Evolutionary conservation across 352 stramenopile species (phyloP), one percentile per base, ranked within the genome.

Genomic region (Globisporangium carolinianum): DNA sequence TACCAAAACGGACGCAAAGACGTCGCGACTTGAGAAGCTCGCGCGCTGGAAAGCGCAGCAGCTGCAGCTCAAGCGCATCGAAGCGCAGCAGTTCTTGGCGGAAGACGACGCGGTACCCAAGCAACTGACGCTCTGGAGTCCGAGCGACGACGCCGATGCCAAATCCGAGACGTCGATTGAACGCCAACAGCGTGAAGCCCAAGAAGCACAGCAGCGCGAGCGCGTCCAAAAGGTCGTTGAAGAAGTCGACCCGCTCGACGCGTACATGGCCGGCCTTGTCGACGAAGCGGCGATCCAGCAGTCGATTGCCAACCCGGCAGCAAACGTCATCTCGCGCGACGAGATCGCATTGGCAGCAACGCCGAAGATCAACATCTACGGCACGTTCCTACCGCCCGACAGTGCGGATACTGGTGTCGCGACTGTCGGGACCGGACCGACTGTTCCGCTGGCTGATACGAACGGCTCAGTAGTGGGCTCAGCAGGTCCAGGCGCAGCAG

Each of bases 231-330:
- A 89, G 53, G 81, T 89, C 6, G 76, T 90, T 6, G 73, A 93
- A 51, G 80, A 92, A 62, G 76, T 91, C 35, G 85, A 95, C 56
- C 85, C 85, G 14, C 53, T 95, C 37, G 85, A 95, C 60, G 85
- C 83, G 5, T 95, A 92, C 61, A 95, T 95, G 85, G 85, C 85
- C 45, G 85, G 84, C 11, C 67, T 95, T 4, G 78, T 87, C 5
- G 84, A 93, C 51, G 75, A 91, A 61, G 76, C 79, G 8, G 77
- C 79, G 15, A 88, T 90, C 38, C 77, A 93, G 61, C 74, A 87
- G 54, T 87, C 75, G 42, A 76, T 86, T 15, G 69, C 65, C 14
- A 82, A 91, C 37, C 78, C 83, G 10, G 73, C 80, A 6, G 69
- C 83, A 0, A 93, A 93, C 37, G 83, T 95, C 38, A 95, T 95